Conservation (phyloP, 1,284 basidiomycete genomes). For the Albatrellus sp. region DNA sequence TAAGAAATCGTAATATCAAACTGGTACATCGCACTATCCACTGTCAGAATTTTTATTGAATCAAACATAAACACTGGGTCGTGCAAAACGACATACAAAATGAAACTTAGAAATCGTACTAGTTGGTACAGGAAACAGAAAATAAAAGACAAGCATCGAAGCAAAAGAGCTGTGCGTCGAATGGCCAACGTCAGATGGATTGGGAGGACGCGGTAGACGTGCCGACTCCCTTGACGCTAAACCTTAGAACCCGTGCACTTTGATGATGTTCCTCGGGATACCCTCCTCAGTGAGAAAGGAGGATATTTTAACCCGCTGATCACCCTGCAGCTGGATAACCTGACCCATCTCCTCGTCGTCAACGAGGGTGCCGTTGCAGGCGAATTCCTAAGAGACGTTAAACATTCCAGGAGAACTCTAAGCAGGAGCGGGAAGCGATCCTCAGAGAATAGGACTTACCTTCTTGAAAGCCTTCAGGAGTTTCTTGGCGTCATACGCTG, state of each 20-base stretch:
- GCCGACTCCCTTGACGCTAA: not conserved
- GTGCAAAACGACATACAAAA: constrained; percentile 6
- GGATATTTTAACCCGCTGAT: constrained; percentile 89
- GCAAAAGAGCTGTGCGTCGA: not conserved
- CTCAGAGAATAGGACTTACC: constrained; percentile 22
- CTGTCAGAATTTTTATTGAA: not conserved
- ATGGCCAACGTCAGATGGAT: not conserved
- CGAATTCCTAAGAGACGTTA: constrained; percentile 67
- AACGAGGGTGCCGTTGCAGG: constrained; percentile 97
- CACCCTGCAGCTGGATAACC: constrained; percentile 98
- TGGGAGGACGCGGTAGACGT: not conserved
- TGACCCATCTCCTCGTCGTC: constrained; percentile 95
- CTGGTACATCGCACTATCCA: not conserved
- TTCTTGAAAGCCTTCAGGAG: constrained; percentile 99
- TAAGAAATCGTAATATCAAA: not conserved
- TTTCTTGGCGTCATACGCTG: constrained; percentile 97
- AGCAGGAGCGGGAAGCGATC: not conserved
- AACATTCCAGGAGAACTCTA: constrained; percentile 1
- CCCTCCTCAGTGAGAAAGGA: constrained; percentile 77
- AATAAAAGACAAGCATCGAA: not conserved
- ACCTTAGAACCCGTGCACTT: constrained; percentile 76
- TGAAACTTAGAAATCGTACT: not conserved
- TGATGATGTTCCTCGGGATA: constrained; percentile 63
- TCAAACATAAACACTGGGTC: constrained; percentile 4
- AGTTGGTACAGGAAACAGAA: not conserved